These are phyloP conservation scores for Globisporangium paddicum DNA, from an alignment of 352 stramenopile genomes.

Conservation along the genomic window DNA sequence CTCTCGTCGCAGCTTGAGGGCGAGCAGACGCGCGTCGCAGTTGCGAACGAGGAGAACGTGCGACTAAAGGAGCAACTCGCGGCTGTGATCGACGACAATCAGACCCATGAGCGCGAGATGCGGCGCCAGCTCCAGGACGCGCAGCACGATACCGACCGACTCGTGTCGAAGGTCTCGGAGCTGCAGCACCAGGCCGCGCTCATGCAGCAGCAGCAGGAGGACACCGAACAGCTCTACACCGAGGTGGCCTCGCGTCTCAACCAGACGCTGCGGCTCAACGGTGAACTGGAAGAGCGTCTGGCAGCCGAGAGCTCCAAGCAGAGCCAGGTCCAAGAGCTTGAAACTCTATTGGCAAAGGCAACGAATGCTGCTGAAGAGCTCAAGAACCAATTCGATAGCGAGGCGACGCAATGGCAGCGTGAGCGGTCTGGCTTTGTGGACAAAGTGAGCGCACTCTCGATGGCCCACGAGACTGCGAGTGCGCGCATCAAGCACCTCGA, in stretches of 20 bases:
- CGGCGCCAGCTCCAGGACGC: conserved; percentile 17
- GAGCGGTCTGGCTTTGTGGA: conserved; percentile 7
- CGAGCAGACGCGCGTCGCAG: conserved; percentile 39
- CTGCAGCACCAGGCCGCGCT: conserved; percentile 35
- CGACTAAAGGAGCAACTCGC: conserved; percentile 41
- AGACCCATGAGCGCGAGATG: conserved; percentile 40
- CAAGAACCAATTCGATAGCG: conserved; percentile 7
- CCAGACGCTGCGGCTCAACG: conserved; percentile 35
- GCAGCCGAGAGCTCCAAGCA: neutral
- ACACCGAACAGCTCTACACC: conserved; percentile 49
- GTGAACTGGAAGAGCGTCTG: conserved; percentile 15
- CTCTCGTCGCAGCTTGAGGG: conserved; percentile 21
- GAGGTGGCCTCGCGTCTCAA: conserved; percentile 59
- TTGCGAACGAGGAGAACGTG: conserved; percentile 58
- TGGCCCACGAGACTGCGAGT: conserved; percentile 13
- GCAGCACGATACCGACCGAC: conserved; percentile 17
- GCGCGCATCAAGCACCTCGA: conserved; percentile 27
- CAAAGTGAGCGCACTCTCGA: conserved; percentile 22
- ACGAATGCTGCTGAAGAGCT: conserved; percentile 8
- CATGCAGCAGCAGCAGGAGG: conserved; percentile 50
- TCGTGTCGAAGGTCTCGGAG: conserved; percentile 34
- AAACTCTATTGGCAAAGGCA: conserved; percentile 4
- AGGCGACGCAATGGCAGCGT: conserved; percentile 4
- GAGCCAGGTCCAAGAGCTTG: conserved; percentile 9
- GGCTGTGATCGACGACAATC: conserved; percentile 37